A percentile compares a stretch with the other conserved stretches of the same genome.
Conservation (phyloP, 2,329 filamentous ascomycete genomes). For the Aspergillus novoparasiticus region DNA sequence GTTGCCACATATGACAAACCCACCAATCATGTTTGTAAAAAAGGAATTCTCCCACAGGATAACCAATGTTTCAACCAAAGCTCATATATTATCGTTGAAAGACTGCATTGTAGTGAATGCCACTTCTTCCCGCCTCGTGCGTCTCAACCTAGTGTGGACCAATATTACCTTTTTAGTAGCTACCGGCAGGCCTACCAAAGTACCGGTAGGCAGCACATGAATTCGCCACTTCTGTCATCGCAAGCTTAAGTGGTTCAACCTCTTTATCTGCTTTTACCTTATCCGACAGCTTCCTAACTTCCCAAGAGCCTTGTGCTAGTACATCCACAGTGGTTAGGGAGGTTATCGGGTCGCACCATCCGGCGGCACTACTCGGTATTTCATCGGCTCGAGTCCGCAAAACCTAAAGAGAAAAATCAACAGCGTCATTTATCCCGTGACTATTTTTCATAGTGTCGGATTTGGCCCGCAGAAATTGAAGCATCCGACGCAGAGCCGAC, state of each 20-base stretch:
- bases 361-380: not conserved
- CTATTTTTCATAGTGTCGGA: not conserved
- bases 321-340: not conserved
- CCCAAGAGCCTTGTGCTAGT: not conserved
- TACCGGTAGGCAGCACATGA: not conserved
- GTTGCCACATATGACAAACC: not conserved
- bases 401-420: not conserved
- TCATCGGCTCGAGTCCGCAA: not conserved
- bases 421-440: not conserved
- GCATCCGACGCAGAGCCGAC: not conserved
- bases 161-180: not conserved
- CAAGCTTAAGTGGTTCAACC: not conserved
- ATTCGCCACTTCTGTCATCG: slow-evolving; percentile 10
- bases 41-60: not conserved
- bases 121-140: not conserved
- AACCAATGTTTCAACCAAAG: not conserved
- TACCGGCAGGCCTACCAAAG: not conserved
- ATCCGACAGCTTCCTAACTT: not conserved
- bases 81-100: not conserved
- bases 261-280: not conserved
- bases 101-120: not conserved
- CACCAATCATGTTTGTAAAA: not conserved
- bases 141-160: not conserved
- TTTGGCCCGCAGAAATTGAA: not conserved
- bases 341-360: not conserved